Percentiles rank a stretch among this genome's conserved stretches.
phyloP scores from a whole-genome alignment of 2,329 filamentous ascomycete species.

The Phialophora verrucosa region DNA sequence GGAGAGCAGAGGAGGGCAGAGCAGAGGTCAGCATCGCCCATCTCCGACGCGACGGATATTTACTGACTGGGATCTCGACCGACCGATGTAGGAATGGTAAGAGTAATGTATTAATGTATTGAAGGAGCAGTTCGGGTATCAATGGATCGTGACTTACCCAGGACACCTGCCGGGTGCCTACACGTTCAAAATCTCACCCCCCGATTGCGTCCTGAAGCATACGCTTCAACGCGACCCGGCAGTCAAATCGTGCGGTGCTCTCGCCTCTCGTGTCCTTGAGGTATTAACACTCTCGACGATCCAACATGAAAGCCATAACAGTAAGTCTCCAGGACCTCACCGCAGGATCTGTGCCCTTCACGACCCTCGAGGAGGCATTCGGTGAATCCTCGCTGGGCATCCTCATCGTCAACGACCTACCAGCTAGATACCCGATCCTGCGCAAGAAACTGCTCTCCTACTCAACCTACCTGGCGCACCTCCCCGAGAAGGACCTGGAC shows the following conservation, averaged over 20 bases:
- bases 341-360: constrained; percentile 46
- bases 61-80: no score
- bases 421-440: constrained; percentile 71
- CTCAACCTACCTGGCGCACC: constrained; percentile 83
- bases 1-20: no score
- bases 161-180: neutral
- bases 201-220: neutral
- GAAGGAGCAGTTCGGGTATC: neutral
- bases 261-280: neutral
- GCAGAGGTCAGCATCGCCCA: neutral
- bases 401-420: constrained; percentile 86
- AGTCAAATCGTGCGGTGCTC: neutral
- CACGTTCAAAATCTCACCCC: neutral
- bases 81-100: no score
- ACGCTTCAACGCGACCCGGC: neutral
- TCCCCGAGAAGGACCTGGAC: constrained; percentile 72
- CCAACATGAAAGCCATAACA: constrained; percentile 25
- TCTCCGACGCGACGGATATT: constrained; percentile 8
- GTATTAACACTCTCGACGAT: no score
- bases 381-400: constrained; percentile 89
- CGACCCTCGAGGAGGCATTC: constrained; percentile 69
- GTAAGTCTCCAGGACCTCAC: constrained; percentile 31
- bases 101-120: neutral
- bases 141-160: neutral
- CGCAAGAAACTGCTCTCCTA: constrained; percentile 79